A percentile compares a stretch with the other conserved stretches of the same genome.
Conservation (phyloP, 768 basidiomycete genomes). For the Candolleomyces efflorescens region DNA sequence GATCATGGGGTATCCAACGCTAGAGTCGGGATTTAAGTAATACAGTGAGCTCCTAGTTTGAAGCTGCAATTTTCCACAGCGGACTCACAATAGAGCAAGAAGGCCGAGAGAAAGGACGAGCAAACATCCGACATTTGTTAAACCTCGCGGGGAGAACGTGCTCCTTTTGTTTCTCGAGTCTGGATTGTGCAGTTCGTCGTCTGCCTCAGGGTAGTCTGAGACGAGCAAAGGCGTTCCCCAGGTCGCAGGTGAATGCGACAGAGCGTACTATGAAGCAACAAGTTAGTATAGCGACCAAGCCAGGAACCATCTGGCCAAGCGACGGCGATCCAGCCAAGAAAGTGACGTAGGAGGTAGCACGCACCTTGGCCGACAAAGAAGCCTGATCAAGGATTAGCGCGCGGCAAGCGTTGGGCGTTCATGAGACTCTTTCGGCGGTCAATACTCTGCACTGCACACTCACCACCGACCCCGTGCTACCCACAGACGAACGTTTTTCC, state of each 20-base stretch:
- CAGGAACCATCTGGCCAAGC: too few species aligned
- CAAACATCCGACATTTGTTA: constrained; percentile 64
- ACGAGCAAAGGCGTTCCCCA: constrained; percentile 43
- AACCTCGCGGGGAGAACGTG: constrained; percentile 57
- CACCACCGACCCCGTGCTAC: too few species aligned
- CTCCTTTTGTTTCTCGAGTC: constrained; percentile 52
- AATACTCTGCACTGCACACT: too few species aligned
- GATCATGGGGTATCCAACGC: constrained; percentile 75
- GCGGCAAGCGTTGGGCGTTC: too few species aligned
- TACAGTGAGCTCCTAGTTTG: too few species aligned
- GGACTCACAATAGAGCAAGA: constrained; percentile 51
- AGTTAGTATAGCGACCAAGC: too few species aligned
- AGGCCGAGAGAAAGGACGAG: constrained; percentile 44
- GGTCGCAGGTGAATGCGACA: constrained; percentile 43
- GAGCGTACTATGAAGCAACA: constrained; percentile 25
- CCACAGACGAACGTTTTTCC: too few species aligned
- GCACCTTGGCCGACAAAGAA: background rate
- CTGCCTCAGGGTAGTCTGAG: constrained; percentile 42
- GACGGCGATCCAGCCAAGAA: too few species aligned
- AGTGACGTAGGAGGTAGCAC: background rate
- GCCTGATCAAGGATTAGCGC: background rate
- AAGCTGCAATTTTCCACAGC: too few species aligned
- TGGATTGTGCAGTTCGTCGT: constrained; percentile 62
- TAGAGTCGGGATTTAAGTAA: constrained; percentile 18
- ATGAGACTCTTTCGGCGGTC: too few species aligned